Evolutionary conservation across 495 filamentous ascomycete genomes (phyloP).

Genomic region (Hypoxylon intermedium): DNA sequence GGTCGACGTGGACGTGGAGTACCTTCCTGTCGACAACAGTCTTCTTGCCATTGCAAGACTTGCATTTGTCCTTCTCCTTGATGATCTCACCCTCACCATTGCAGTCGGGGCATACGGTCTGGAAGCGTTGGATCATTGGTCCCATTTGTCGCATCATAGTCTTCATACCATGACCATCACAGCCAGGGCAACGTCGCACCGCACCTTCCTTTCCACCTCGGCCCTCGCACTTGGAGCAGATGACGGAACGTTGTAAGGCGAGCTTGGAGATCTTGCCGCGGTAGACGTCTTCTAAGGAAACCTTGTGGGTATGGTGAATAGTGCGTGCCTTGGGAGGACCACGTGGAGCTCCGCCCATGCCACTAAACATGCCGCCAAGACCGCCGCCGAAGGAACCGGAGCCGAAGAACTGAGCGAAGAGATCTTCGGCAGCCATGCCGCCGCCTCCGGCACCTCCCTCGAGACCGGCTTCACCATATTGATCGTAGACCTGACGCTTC

Average conservation of each 20-base stretch:
- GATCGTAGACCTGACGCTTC: conserved; percentile 91
- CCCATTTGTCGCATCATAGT: conserved; percentile 99
- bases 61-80: conserved; percentile 95
- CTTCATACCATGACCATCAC: conserved; percentile 96
- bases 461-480: conserved; percentile 95
- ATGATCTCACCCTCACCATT: conserved; percentile 96
- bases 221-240: conserved; percentile 93
- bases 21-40: conserved; percentile 97
- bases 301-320: conserved; percentile 97
- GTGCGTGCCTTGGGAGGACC: conserved; percentile 94
- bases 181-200: conserved; percentile 87
- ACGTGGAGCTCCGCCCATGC: conserved; percentile 79
- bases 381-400: conserved; percentile 77
- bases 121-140: conserved; percentile 99
- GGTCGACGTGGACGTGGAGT: conserved; percentile 96
- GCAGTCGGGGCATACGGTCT: conserved; percentile 98
- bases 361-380: conserved; percentile 82
- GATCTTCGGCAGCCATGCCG: conserved; percentile 95
- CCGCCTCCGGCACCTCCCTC: conserved; percentile 81
- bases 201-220: conserved; percentile 97
- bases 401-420: conserved; percentile 98
- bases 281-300: conserved; percentile 97
- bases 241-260: conserved; percentile 94
- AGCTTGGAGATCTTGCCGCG: conserved; percentile 96
- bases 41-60: conserved; percentile 94